These are phyloP conservation scores for Tulasnella sp. DNA, from an alignment of 768 basidiomycete species.

Conservation along the genomic window DNA sequence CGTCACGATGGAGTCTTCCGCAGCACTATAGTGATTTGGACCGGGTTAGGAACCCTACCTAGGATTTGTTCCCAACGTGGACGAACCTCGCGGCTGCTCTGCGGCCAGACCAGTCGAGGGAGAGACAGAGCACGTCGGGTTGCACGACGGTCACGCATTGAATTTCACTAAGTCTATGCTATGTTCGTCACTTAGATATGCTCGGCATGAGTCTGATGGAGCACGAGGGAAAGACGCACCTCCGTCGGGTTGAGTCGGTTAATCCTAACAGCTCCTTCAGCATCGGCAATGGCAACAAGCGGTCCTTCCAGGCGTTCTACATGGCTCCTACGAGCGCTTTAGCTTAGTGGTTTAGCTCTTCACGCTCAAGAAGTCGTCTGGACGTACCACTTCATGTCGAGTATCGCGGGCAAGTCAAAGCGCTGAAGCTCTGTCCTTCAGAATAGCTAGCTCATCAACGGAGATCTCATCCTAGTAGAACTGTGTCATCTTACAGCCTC, in stretches of 20 bases:
- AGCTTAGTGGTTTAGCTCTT: conserved; percentile 7
- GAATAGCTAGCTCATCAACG: neutral
- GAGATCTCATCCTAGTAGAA: neutral
- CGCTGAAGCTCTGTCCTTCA: conserved; percentile 46
- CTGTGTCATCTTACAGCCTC: conserved; percentile 15
- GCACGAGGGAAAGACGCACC: conserved; percentile 27
- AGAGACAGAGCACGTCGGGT: conserved; percentile 63
- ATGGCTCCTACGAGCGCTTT: conserved; percentile 3
- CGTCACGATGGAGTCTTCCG: conserved; percentile 39
- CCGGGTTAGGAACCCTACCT: no score
- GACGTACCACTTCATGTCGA: conserved; percentile 90
- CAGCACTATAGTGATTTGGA: neutral
- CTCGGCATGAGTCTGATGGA: neutral
- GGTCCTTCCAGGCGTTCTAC: conserved; percentile 24
- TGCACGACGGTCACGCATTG: conserved; percentile 29
- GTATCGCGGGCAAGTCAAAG: conserved; percentile 64
- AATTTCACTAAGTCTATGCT: conserved; percentile 19
- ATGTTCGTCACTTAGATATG: neutral
- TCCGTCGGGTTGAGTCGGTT: conserved; percentile 42
- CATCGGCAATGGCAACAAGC: conserved; percentile 65
- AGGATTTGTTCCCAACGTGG: neutral
- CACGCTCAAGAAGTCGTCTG: neutral
- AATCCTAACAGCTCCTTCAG: conserved; percentile 66
- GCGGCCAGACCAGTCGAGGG: conserved; percentile 86
- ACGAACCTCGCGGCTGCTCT: conserved; percentile 21